Conservation (phyloP, 1,139 yeast genomes). For the Yamadazyma songkhlaensis region DNA sequence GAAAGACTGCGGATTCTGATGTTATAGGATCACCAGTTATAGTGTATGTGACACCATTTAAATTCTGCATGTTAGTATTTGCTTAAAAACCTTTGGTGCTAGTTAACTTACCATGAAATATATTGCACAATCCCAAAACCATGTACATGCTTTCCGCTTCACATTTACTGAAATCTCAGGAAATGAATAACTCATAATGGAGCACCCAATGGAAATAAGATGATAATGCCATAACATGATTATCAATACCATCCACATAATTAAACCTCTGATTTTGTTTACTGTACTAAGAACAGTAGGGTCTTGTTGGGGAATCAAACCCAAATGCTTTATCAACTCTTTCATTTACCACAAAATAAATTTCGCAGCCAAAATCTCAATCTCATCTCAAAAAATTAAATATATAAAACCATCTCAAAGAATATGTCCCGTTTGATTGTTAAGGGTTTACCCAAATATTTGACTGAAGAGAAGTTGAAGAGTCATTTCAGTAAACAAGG, state of each 20-base stretch:
- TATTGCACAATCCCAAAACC: constrained; percentile 37
- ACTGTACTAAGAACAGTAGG: constrained; percentile 9
- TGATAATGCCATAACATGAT: constrained; percentile 21
- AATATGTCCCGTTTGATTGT: constrained; percentile 89
- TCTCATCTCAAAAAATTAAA: not conserved
- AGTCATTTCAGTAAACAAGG: constrained; percentile 65
- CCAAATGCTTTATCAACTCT: constrained; percentile 22
- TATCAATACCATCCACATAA: constrained; percentile 15
- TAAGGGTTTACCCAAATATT: constrained; percentile 84
- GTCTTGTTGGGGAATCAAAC: constrained; percentile 15
- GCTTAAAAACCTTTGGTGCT: no score
- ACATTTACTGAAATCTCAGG: constrained; percentile 28
- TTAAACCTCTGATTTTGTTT: constrained; percentile 19
- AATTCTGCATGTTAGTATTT: constrained; percentile 17
- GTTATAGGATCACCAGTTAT: constrained; percentile 44
- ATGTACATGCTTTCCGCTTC: constrained; percentile 19
- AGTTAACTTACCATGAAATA: constrained; percentile 29
- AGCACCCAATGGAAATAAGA: constrained; percentile 19
- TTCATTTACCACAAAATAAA: constrained; percentile 9
- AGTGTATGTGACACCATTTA: constrained; percentile 35
- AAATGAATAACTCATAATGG: constrained; percentile 17
- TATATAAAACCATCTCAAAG: constrained; percentile 10
- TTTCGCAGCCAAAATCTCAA: constrained; percentile 3
- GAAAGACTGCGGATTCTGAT: constrained; percentile 44
- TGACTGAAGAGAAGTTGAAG: constrained; percentile 71